Conservation (phyloP, 2,329 filamentous ascomycete genomes). For the Fusarium denticulatum region DNA sequence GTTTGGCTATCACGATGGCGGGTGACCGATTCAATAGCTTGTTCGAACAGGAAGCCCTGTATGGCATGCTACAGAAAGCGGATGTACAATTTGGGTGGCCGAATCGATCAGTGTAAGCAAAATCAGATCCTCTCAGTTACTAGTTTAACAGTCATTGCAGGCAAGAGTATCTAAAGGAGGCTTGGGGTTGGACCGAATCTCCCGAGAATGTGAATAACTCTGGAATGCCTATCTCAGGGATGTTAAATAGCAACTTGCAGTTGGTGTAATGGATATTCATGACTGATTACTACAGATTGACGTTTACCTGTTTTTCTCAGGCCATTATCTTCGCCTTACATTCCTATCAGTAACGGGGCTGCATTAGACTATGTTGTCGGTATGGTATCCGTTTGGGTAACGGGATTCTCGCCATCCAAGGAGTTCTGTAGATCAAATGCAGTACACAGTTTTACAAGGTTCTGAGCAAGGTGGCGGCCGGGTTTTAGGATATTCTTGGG, state of each 20-base stretch:
- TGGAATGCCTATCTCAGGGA: slow-evolving; percentile 36
- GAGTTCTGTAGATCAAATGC: not conserved
- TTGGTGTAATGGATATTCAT: not conserved
- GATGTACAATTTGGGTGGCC: slow-evolving; percentile 44
- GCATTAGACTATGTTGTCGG: too few species aligned
- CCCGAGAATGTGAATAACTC: slow-evolving; percentile 14
- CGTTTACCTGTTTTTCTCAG: too few species aligned
- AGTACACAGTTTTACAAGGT: not conserved
- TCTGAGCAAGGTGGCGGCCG: not conserved
- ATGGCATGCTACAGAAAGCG: slow-evolving; percentile 48
- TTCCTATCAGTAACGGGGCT: too few species aligned
- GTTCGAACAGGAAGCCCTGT: slow-evolving; percentile 51
- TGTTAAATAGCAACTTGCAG: slow-evolving; percentile 36
- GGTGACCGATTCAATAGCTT: slow-evolving; percentile 52
- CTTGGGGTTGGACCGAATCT: slow-evolving; percentile 40
- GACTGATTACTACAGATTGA: too few species aligned
- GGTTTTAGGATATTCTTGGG: not conserved
- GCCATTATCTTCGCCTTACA: too few species aligned
- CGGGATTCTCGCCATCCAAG: not conserved
- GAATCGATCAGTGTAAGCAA: slow-evolving; percentile 42
- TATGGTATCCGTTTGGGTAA: too few species aligned
- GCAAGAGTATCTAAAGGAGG: slow-evolving; percentile 38
- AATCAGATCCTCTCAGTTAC: accelerated
- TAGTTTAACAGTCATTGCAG: slow-evolving; percentile 7
- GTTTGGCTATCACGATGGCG: slow-evolving; percentile 44